These are phyloP conservation scores for Saksenaea oblongispora DNA, from an alignment of 371 early-diverging fungal species.

Conservation along the genomic window DNA sequence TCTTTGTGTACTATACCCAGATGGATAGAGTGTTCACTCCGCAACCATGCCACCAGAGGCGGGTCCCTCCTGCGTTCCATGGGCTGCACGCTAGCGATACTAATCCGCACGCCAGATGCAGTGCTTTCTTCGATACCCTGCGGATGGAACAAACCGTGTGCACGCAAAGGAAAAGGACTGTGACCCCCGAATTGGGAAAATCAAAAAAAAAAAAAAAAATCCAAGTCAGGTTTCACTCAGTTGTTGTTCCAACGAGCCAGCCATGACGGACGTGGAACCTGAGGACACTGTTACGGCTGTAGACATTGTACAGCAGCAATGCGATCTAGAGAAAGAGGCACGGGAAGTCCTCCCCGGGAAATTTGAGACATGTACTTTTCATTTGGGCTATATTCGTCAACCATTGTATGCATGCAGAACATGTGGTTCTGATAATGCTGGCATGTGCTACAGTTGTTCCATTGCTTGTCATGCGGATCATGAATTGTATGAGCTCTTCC, in stretches of 20 bases:
- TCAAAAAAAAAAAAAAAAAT: no score
- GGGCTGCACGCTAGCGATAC: no score
- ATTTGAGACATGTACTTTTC: conserved; percentile 80
- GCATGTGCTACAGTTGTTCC: conserved; percentile 82
- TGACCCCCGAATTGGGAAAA: no score
- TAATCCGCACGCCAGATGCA: no score
- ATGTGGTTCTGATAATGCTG: conserved; percentile 64
- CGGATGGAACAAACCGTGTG: no score
- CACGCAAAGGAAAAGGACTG: no score
- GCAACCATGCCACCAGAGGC: no score
- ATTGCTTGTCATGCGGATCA: conserved; percentile 82
- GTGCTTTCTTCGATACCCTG: no score
- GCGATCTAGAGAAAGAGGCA: conserved; percentile 56
- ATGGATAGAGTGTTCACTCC: no score
- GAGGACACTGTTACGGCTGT: conserved; percentile 43
- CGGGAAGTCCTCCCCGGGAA: conserved; percentile 64
- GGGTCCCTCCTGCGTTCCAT: no score
- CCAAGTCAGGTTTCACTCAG: not conserved
- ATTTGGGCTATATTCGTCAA: conserved; percentile 77
- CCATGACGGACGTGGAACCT: not conserved
- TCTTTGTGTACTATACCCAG: no score
- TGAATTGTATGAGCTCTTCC: conserved; percentile 80
- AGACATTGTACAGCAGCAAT: conserved; percentile 59
- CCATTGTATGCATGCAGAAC: conserved; percentile 85
- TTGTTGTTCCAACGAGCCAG: not conserved